phyloP scores from a whole-genome alignment of 352 stramenopile species.

The Pythium phragmitis region DNA sequence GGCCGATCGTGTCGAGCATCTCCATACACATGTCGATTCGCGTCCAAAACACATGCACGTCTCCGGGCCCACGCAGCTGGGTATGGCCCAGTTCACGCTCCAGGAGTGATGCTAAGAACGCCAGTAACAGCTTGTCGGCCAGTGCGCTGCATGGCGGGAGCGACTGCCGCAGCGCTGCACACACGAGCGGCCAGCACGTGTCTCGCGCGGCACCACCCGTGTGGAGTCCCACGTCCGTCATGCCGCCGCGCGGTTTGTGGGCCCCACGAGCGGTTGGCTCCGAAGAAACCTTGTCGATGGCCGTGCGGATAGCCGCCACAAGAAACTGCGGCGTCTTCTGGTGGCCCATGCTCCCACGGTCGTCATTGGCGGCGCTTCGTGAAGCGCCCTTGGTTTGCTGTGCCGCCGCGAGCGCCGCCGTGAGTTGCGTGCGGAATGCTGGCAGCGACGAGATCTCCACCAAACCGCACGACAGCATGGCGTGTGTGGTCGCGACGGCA shows the following conservation, averaged over 20 bases:
- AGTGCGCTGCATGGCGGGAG: constrained; percentile 32
- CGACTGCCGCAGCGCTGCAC: constrained; percentile 33
- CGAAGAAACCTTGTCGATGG: constrained; percentile 10
- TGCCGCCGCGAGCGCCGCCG: constrained; percentile 24
- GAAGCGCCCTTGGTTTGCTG: constrained; percentile 21
- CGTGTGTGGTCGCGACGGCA: constrained; percentile 31
- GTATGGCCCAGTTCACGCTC: not conserved
- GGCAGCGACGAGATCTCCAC: constrained; percentile 17
- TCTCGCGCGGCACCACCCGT: constrained; percentile 39
- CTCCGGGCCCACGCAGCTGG: not conserved
- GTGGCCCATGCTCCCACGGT: constrained; percentile 23
- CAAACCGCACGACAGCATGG: constrained; percentile 32
- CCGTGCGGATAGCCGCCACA: constrained; percentile 28
- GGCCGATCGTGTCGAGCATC: constrained; percentile 6
- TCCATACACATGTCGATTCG: constrained; percentile 7
- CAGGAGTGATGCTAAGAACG: constrained; percentile 33
- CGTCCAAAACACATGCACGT: constrained; percentile 5
- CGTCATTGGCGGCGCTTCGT: constrained; percentile 30
- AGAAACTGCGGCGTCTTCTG: constrained; percentile 62
- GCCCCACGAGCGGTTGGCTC: not conserved
- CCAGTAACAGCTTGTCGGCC: constrained; percentile 38
- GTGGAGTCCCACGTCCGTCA: constrained; percentile 53
- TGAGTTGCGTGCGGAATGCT: constrained; percentile 19
- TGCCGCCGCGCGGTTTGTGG: constrained; percentile 29
- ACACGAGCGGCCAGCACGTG: constrained; percentile 57